Conservation (phyloP, 164 flowering plant species). For the Vitis cinerea region DNA sequence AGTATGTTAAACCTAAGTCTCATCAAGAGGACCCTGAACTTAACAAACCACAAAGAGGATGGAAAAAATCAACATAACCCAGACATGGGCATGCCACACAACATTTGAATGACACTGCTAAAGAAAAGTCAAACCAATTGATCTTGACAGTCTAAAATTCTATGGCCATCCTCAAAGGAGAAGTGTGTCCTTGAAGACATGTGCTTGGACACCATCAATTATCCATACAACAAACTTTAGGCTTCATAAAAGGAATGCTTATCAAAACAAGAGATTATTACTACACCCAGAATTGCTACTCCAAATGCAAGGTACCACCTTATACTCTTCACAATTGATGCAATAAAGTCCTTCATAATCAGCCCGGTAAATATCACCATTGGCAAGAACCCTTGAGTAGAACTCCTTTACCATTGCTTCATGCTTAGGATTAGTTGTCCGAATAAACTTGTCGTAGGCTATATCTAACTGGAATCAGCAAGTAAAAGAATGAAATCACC, state of each 20-base stretch:
- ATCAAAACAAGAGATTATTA: background rate
- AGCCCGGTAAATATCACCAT: conserved; percentile 88
- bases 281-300: background rate
- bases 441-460: conserved; percentile 86
- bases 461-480: conserved; percentile 69
- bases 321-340: conserved; percentile 95
- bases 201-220: no score
- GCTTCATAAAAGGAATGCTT: background rate
- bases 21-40: background rate
- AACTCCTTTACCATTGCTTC: conserved; percentile 91
- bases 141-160: no score
- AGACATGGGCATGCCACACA: no score
- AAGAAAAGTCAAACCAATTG: background rate
- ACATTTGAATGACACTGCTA: background rate
- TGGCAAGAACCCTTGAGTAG: conserved; percentile 75
- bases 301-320: conserved; percentile 45
- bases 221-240: background rate
- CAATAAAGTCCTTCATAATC: conserved; percentile 97
- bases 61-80: background rate
- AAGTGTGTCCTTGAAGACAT: no score
- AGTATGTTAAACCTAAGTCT: no score
- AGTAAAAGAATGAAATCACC: background rate
- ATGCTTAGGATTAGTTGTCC: conserved; percentile 85
- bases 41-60: background rate
- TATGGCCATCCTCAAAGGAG: no score